These are phyloP conservation scores for Aotearoamyces nothofagi DNA, from an alignment of 2,329 filamentous ascomycete species.

Conservation along the genomic window DNA sequence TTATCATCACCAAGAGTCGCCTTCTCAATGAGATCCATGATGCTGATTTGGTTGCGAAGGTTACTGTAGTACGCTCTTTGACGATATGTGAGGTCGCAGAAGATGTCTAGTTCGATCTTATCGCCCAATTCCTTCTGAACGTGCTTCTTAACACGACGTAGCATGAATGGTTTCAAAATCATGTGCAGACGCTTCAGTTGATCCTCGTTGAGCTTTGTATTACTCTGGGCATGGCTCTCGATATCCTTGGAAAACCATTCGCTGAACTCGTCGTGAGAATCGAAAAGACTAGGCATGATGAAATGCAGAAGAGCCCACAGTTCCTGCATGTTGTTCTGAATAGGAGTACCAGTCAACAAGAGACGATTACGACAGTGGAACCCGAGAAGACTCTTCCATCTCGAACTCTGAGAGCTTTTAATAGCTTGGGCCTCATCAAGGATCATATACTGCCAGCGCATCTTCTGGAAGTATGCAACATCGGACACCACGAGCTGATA, in stretches of 20 bases:
- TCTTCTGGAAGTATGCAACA: conserved; percentile 95
- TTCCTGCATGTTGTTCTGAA: conserved; percentile 99
- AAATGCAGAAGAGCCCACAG: conserved; percentile 96
- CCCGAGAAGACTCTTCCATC: conserved; percentile 88
- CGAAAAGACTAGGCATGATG: conserved; percentile 99
- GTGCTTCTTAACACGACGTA: conserved; percentile 98
- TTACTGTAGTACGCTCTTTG: conserved; percentile 89
- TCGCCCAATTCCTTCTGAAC: conserved; percentile 97
- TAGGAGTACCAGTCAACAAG: conserved; percentile 87
- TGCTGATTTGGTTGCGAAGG: conserved; percentile 90
- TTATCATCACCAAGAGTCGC: conserved; percentile 86
- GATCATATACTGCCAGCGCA: conserved; percentile 99
- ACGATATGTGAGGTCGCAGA: conserved; percentile 91
- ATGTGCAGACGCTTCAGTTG: conserved; percentile 94
- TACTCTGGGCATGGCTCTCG: conserved; percentile 94
- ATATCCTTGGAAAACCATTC: conserved; percentile 95
- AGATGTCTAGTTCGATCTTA: conserved; percentile 94
- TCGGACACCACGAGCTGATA: conserved; percentile 96
- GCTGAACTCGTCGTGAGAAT: conserved; percentile 83
- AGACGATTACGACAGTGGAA: conserved; percentile 94
- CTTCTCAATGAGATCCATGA: conserved; percentile 97
- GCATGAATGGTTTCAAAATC: conserved; percentile 99
- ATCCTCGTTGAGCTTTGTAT: conserved; percentile 98
- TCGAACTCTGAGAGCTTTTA: conserved; percentile 90
- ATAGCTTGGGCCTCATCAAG: conserved; percentile 97